These are phyloP conservation scores for Porogramme epimiltina DNA, from an alignment of 1,284 basidiomycete species.

Conservation along the genomic window DNA sequence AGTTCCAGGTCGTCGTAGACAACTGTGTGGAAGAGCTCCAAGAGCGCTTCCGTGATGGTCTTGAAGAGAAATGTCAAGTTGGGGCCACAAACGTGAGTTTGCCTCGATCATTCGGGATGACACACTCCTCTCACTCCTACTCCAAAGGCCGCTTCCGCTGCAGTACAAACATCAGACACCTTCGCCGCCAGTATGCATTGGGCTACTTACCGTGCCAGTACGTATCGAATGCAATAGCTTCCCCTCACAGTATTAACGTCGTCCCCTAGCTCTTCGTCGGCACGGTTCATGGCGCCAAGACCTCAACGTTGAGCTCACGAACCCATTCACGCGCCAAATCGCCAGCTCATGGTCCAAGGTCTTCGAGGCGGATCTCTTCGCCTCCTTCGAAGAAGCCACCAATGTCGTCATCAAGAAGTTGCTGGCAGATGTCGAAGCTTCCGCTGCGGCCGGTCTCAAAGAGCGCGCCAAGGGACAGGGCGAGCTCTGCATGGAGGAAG, in stretches of 20 bases:
- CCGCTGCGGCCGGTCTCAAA: slow-evolving; percentile 51
- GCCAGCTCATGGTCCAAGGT: slow-evolving; percentile 59
- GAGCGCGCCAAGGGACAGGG: slow-evolving; percentile 53
- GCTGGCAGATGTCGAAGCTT: slow-evolving; percentile 50
- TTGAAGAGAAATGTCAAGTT: slow-evolving; percentile 56
- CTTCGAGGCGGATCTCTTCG: slow-evolving; percentile 63
- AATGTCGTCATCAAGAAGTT: slow-evolving; percentile 42
- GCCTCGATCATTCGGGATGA: too few relatives aligned
- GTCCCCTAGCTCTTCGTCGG: slow-evolving; percentile 48
- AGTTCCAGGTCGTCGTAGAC: slow-evolving; percentile 47
- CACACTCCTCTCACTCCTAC: too few relatives aligned
- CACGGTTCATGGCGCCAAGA: slow-evolving; percentile 57
- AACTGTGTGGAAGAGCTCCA: slow-evolving; percentile 48
- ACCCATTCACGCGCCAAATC: slow-evolving; percentile 60
- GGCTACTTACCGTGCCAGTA: slow-evolving; percentile 57
- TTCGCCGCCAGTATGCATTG: slow-evolving; percentile 61
- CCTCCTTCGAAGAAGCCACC: slow-evolving; percentile 44
- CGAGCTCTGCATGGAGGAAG: slow-evolving; percentile 53
- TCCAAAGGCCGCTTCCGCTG: slow-evolving; percentile 47
- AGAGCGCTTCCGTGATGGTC: slow-evolving; percentile 49
- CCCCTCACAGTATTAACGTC: neutral
- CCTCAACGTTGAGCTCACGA: slow-evolving; percentile 57
- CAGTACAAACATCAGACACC: slow-evolving; percentile 48
- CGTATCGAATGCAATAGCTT: slow-evolving; percentile 21
- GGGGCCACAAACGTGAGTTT: slow-evolving; percentile 50